Evolutionary conservation across 1,139 yeast genomes (phyloP).

Genomic region (Saccharomyces hybrid): DNA sequence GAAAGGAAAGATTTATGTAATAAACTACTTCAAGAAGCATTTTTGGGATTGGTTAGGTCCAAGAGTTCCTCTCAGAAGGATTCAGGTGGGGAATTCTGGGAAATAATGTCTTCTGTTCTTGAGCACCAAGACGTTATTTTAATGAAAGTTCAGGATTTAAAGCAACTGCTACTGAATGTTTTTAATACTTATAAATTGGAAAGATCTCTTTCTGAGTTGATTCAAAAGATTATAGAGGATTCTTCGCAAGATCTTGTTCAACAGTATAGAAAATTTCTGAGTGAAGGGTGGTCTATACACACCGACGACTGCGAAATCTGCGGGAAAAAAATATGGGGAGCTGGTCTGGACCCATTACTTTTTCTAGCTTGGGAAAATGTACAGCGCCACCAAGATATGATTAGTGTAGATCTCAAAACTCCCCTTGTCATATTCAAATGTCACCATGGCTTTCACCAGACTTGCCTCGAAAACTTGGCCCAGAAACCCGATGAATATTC

Average conservation of each 20-base stretch:
- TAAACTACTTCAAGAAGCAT: slow-evolving; percentile 16
- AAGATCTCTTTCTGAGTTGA: slow-evolving; percentile 15
- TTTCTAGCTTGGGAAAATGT: slow-evolving; percentile 40
- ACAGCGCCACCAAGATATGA: neutral
- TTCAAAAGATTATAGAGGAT: slow-evolving; percentile 17
- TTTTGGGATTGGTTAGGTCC: slow-evolving; percentile 18
- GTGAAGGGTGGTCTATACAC: slow-evolving; percentile 54
- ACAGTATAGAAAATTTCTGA: slow-evolving; percentile 12
- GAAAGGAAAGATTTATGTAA: slow-evolving; percentile 9
- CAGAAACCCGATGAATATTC: slow-evolving; percentile 19
- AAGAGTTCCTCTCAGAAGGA: slow-evolving; percentile 7
- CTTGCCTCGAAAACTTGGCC: slow-evolving; percentile 47
- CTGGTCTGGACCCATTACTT: slow-evolving; percentile 39
- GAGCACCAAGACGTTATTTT: slow-evolving; percentile 23
- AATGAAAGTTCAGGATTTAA: slow-evolving; percentile 18
- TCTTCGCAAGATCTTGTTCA: slow-evolving; percentile 17
- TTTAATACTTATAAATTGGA: slow-evolving; percentile 23
- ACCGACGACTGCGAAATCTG: slow-evolving; percentile 60
- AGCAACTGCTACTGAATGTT: slow-evolving; percentile 16
- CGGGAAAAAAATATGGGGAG: slow-evolving; percentile 59
- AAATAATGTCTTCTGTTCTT: slow-evolving; percentile 11
- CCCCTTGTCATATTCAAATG: slow-evolving; percentile 43
- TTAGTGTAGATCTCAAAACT: neutral
- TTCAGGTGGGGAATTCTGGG: slow-evolving; percentile 11
- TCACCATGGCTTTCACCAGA: slow-evolving; percentile 60